Base-by-base conservation (phyloP, 805 yeast species). In the Ogataea pilisensis region DNA sequence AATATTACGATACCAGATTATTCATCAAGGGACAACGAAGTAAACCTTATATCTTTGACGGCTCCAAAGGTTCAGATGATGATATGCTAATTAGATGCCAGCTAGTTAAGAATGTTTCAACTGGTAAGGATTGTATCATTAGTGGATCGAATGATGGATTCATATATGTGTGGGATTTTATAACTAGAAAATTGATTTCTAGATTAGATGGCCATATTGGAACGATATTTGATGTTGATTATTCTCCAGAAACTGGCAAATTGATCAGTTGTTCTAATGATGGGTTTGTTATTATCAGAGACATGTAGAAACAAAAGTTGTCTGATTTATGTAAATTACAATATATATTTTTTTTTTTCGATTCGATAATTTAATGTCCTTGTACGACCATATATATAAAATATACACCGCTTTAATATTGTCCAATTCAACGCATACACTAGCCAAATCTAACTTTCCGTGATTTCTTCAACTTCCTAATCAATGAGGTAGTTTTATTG, bases 81-180 rank as follows among this genome's bases (percentile, higher is more conserved):
- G 73, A 71, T 41, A 66, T 71, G 32, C 51, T 78, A 28, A 69
- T 78, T 1, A 61, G 85, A 40, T 69, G 78, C 2, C 57, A 68
- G 9, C 68, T 80, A 1, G 60, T 76, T n/a, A 51, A 51, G 37
- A 51, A 66, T 51, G 28, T 30, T n/a, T 24, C 20, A 34, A 22
- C 16, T 9, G 54, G 70, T 50, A 42, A 44, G 9, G 54, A 51
- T 22, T 44, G 66, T 50, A 54, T 76, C 8, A 48, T 63, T 3
- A 75, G 86, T 14, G 93, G 91, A 0, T 74, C 86, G 1, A 77
- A 75, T 22, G 88, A 84, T 55, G 65, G 72, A 1, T 68, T 76
- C 5, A 70, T 75, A 1, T 75, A 78, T 5, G 48, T 72, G 3
- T 85, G 90, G 91, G 80, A 80, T 45, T 64, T 73, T 13, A 67